Evolutionary conservation across 2,329 filamentous ascomycete species (phyloP).

Genomic region (Pezicula carpinea): DNA sequence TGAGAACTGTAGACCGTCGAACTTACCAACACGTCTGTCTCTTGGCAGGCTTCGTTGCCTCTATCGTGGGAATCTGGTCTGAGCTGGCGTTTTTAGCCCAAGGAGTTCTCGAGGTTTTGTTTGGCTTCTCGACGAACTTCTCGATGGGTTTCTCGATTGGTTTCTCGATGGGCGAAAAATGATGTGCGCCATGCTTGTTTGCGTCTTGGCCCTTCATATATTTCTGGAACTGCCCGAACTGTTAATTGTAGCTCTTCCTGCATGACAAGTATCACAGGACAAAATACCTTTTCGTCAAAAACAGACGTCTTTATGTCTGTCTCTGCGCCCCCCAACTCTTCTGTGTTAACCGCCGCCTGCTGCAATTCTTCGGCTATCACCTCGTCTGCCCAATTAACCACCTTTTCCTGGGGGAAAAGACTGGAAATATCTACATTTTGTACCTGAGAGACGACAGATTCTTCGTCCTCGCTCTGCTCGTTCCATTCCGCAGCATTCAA

Average conservation of each 20-base stretch:
- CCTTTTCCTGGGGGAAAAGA: neutral
- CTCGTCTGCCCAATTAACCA: constrained; percentile 7
- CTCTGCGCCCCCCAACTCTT: constrained; percentile 1
- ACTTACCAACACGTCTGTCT: constrained; percentile 19
- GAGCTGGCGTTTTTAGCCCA: neutral
- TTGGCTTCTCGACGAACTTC: too few relatives aligned
- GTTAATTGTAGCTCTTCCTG: neutral
- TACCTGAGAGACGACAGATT: neutral
- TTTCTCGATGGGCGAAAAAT: neutral
- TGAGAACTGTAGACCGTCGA: neutral
- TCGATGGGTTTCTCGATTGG: too few relatives aligned
- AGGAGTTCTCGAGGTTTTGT: neutral
- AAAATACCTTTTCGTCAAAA: constrained; percentile 15
- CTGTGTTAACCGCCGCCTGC: constrained; percentile 1
- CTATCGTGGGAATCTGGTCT: constrained; percentile 4
- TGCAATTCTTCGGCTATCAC: constrained; percentile 7
- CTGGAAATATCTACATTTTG: constrained; percentile 3
- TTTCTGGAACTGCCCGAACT: neutral
- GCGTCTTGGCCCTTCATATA: neutral
- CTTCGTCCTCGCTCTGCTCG: constrained; percentile 4
- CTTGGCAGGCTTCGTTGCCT: constrained; percentile 13
- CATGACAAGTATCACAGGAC: neutral
- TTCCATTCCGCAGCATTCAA: constrained; percentile 22
- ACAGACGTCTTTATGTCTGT: constrained; percentile 11
- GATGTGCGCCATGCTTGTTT: neutral